Percentiles rank a stretch among this genome's conserved stretches.
phyloP scores from a whole-genome alignment of 2,329 filamentous ascomycete genomes.

The Exophiala viscosa region DNA sequence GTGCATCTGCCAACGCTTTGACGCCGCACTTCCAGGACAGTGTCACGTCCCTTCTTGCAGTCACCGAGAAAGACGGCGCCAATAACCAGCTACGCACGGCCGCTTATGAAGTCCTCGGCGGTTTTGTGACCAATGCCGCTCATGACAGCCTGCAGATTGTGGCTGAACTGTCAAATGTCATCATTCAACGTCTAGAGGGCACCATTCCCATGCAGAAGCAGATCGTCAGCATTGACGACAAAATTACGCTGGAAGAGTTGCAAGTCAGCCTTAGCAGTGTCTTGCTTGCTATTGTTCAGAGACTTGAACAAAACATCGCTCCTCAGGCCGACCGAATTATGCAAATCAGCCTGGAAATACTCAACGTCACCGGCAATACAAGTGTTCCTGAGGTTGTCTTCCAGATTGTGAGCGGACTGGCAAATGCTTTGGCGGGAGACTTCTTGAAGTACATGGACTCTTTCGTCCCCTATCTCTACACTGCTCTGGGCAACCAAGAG shows the following conservation, averaged over 20 bases:
- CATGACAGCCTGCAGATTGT: conserved; percentile 78
- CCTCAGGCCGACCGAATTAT: conserved; percentile 93
- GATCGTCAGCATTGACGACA: conserved; percentile 95
- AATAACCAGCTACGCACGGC: conserved; percentile 90
- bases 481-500: conserved; percentile 90
- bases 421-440: conserved; percentile 84
- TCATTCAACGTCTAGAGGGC: conserved; percentile 85
- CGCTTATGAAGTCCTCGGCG: conserved; percentile 93
- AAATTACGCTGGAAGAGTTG: conserved; percentile 93
- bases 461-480: conserved; percentile 88
- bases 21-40: conserved; percentile 92
- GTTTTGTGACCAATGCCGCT: conserved; percentile 87
- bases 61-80: conserved; percentile 69
- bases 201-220: conserved; percentile 86
- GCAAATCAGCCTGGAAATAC: conserved; percentile 77
- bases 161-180: conserved; percentile 77
- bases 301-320: conserved; percentile 84
- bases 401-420: conserved; percentile 84
- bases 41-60: conserved; percentile 75
- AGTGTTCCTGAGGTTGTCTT: conserved; percentile 93
- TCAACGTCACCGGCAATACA: conserved; percentile 76
- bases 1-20: conserved; percentile 72
- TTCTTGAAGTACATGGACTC: conserved; percentile 98
- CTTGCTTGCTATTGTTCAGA: conserved; percentile 83
- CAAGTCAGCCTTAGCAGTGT: conserved; percentile 93